Base-by-base conservation (phyloP, 148 eudicot genomes). In the Simmondsia chinensis region DNA sequence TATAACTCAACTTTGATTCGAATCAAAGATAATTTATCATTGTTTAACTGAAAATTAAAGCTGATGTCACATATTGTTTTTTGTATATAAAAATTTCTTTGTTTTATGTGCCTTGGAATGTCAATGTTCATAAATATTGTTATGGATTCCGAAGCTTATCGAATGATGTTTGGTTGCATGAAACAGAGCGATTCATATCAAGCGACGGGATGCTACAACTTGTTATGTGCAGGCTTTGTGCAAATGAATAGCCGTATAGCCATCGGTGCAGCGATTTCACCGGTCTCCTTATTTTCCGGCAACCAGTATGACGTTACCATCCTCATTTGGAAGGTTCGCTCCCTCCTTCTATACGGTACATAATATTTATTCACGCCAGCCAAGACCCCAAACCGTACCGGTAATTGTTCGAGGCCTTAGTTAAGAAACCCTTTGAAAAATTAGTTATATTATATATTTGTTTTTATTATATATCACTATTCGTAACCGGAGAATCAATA, bases 241-340 rank as follows among this genome's bases (percentile, higher is more conserved):
- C 99, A 93, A 35, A 86, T 89, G 12, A 86, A 93, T 43, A 86
- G 80, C 24, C 52, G 80, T 16, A 93, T 93, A 29, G 96, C 99
- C 27, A 80, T 86, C n/a, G 96, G 99, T 22, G 99, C 96, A 42
- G 94, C 99, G 48, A 93, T 93, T 60, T 79, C 96, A 43, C 99
- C 99, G 0, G 66, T 82, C 1, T 93, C 96, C 2, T 71, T 74
- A 0, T 21, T 43, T 11, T 33, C 39, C 3, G 60, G 69, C 60
- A 80, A 18, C 28, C 99, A 93, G 61, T 93, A 47, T 33, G 99
- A 93, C 46, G 62, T 93, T 27, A 74, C 89, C 17, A 77, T 93
- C 35, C 72, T 86, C 36, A 80, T 93, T 59, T 93, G 99, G 99
- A 93, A 93, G 99, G 97, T 91, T 26, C 24, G 7, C 4, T 4